phyloP scores from a whole-genome alignment of 768 basidiomycete genomes.

The Suillus paluster region DNA sequence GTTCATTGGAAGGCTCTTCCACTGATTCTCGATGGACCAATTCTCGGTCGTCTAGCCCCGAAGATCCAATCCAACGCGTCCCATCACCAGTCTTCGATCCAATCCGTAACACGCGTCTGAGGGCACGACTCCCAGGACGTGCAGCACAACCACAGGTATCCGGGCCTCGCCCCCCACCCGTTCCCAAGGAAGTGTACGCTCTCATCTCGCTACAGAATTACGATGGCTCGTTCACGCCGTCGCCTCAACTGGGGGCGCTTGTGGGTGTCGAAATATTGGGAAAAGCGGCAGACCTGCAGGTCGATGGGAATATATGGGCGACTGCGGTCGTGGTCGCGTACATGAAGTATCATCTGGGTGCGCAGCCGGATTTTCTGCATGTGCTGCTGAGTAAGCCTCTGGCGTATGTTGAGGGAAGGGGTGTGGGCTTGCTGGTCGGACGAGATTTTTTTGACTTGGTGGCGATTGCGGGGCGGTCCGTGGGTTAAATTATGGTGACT shows the following conservation, averaged over 20 bases:
- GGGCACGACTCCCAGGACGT: not conserved
- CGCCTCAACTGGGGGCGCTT: conserved; percentile 36
- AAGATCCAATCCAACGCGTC: conserved; percentile 30
- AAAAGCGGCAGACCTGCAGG: conserved; percentile 31
- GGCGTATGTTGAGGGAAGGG: too few species aligned
- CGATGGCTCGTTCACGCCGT: conserved; percentile 51
- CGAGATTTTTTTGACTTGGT: conserved; percentile 8
- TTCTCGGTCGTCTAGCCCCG: conserved; percentile 27
- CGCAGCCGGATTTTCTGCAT: conserved; percentile 45
- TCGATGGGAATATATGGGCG: conserved; percentile 56
- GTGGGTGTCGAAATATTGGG: conserved; percentile 39
- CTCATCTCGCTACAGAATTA: conserved; percentile 45
- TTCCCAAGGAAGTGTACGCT: conserved; percentile 35
- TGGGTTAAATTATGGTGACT: not conserved
- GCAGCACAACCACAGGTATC: not conserved
- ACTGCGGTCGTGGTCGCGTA: conserved; percentile 53
- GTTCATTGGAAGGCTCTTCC: conserved; percentile 46
- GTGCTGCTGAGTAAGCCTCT: conserved; percentile 46
- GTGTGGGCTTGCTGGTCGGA: conserved; percentile 4
- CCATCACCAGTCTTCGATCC: conserved; percentile 37
- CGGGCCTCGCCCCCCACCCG: conserved; percentile 2
- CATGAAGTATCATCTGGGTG: conserved; percentile 40
- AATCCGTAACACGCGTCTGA: conserved; percentile 2
- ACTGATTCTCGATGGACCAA: conserved; percentile 39
- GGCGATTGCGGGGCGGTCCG: not conserved